phyloP scores from a whole-genome alignment of 2,329 filamentous ascomycete genomes.

The Neonectria faginata region DNA sequence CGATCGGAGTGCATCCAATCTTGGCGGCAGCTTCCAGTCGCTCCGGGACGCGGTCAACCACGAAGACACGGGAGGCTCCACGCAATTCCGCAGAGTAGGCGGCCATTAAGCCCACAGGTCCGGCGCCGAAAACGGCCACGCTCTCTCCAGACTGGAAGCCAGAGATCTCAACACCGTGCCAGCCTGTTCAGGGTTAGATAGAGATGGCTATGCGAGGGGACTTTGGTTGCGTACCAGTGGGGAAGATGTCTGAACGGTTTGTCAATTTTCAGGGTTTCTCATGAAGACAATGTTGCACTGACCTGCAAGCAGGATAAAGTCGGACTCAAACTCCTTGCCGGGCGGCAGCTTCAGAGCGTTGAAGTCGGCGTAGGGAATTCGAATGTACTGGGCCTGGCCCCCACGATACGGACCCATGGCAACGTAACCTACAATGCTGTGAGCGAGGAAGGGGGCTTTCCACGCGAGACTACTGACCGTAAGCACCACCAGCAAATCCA shows the following conservation, averaged over 20 bases:
- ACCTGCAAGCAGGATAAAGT: constrained; percentile 65
- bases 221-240: constrained; percentile 42
- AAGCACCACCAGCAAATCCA: constrained; percentile 52
- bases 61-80: constrained; percentile 70
- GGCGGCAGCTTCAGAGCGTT: constrained; percentile 71
- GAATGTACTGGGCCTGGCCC: constrained; percentile 72
- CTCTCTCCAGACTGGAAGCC: constrained; percentile 71
- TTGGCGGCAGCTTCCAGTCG: constrained; percentile 69
- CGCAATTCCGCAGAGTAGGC: constrained; percentile 72
- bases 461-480: constrained; percentile 38
- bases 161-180: constrained; percentile 68
- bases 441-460: not conserved
- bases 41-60: constrained; percentile 72
- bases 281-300: constrained; percentile 39
- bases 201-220: not conserved
- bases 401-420: constrained; percentile 66
- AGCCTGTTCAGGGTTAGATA: constrained; percentile 51
- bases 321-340: constrained; percentile 70
- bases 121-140: constrained; percentile 74
- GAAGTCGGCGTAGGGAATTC: constrained; percentile 75
- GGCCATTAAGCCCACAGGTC: constrained; percentile 74
- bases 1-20: constrained; percentile 71
- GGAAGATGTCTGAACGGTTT: constrained; percentile 47
- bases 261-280: constrained; percentile 39
- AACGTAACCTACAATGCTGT: constrained; percentile 61